Base-by-base conservation (phyloP, 2,329 filamentous ascomycete genomes). In the Huntiella abstrusa region DNA sequence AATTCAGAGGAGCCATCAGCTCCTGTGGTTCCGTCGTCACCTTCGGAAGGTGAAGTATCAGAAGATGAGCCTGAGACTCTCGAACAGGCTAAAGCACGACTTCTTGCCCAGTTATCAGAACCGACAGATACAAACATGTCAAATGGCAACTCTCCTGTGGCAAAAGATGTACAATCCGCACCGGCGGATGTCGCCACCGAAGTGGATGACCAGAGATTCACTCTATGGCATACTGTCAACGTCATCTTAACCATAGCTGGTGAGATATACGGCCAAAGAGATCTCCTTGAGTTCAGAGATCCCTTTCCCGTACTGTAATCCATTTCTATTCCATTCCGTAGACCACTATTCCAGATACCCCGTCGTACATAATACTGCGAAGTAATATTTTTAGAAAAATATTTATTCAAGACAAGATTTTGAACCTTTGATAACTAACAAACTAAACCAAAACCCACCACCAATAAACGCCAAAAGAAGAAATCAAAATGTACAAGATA, bases 191-290 rank as follows among this genome's bases (percentile, higher is more conserved):
- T 55, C 4, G 57, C 57, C 16, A 53, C 55, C 4, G 52, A 52
- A 48, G 47, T 48, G 47, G 48, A 53, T 33, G 58, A 65, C n/a
- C 58, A 58, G 35, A 63, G 62, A 35, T 60, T 65, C 55, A 74
- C 70, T 57, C 68, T 68, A 64, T 68, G 73, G 22, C 80, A 77
- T n/a, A 86, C 85, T 36, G 67, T 95, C 33, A 87, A 92, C 62
- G 93, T 93, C 84, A 83, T 95, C 45, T 66, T 95, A 53, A 91
- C 83, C 0, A 71, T 95, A 33, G 79, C 82, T 41, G 87, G 85
- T 54, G 86, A 94, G 62, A 76, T 83, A 53, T 96, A 87, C 61
- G 86, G 88, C 1, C 88, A 96, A 62, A 71, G 80, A 52, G 88
- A 96, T 60, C 62, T 95, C 51, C 69, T 95, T 42, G 76, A 82